Conservation (phyloP, 345 rosid species). For the Bruguiera gymnorhiza region DNA sequence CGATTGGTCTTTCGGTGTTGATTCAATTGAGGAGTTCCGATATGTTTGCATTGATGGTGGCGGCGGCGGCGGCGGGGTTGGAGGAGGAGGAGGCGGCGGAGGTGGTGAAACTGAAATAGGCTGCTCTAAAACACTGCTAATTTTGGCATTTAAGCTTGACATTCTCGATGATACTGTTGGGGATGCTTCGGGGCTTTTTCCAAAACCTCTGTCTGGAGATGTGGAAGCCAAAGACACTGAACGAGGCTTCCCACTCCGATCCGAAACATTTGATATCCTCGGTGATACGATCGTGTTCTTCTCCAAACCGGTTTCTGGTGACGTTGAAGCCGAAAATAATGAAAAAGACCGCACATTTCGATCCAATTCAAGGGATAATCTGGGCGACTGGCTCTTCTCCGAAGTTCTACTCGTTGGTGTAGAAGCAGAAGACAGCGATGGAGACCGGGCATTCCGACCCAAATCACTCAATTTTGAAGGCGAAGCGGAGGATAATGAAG, state of each 20-base stretch:
- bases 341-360: slow-evolving; percentile 41
- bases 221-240: slow-evolving; percentile 45
- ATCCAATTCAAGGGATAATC: slow-evolving; percentile 26
- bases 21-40: slow-evolving; percentile 34
- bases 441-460: not conserved
- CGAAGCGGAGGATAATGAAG: slow-evolving; percentile 8
- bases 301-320: slow-evolving; percentile 43
- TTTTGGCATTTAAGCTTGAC: slow-evolving; percentile 28
- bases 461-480: slow-evolving; percentile 6
- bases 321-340: slow-evolving; percentile 39
- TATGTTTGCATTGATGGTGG: slow-evolving; percentile 5
- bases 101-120: slow-evolving; percentile 32
- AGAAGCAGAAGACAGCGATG: slow-evolving; percentile 21
- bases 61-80: slow-evolving; percentile 31
- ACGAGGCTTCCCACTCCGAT: slow-evolving; percentile 34
- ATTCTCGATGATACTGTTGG: slow-evolving; percentile 24
- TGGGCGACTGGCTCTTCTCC: slow-evolving; percentile 25
- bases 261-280: slow-evolving; percentile 27
- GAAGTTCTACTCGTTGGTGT: slow-evolving; percentile 32
- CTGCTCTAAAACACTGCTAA: slow-evolving; percentile 27
- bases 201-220: slow-evolving; percentile 44
- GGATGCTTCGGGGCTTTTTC: slow-evolving; percentile 30
- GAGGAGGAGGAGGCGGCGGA: slow-evolving; percentile 32
- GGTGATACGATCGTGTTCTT: slow-evolving; percentile 19
- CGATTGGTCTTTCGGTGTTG: slow-evolving; percentile 34